Evolutionary conservation across 148 eudicot genomes (phyloP), one percentile per base, ranked within the genome.

Genomic region (Vaccinium darrowii): DNA sequence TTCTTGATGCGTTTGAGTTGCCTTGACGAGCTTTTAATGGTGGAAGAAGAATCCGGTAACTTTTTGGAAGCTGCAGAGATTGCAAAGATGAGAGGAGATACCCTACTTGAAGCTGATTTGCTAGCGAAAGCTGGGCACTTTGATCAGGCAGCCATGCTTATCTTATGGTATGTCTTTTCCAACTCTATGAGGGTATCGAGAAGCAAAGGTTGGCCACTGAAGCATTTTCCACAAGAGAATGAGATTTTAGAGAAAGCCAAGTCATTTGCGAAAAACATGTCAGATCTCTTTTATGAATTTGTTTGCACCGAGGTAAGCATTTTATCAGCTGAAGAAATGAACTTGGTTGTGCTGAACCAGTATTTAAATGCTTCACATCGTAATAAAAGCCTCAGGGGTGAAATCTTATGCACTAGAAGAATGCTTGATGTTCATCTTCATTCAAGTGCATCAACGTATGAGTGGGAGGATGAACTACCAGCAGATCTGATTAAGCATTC

Each of bases 1-100:
- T 93, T 94, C 86, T 87, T 93, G 72, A 90, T 56, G 77, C 87
- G 85, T 6, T 15, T 87, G 60, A 86, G 85, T 9, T 89, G 93
- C 86, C 88, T 92, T 27, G 91, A 93, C 25, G 98, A 93, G 85
- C 95, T 92, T 54, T 65, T 91, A 36, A 8, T 80, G 73, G 87
- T 94, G 85, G 92, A 93, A 87, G 84, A 89, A 87, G 98, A 94
- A 86, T 82, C 86, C 6, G 92, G 93, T 14, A 91, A 94, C 82
- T 91, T 89, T 81, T 77, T 82, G 25, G 89, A 84, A 86, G 98
- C 98, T 86, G 92, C 90, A 12, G 90, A 90, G 47, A 87, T 94
- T 74, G 95, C 98, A 16, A 89, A 86, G 82, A 83, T 85, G 50
- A 84, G 74, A 49, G 97, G 97, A 19, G 86, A 94, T 77, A 5